A percentile compares a stretch with the other conserved stretches of the same genome.
Conservation (phyloP, 345 rosid genomes). For the Melaleuca alternifolia region DNA sequence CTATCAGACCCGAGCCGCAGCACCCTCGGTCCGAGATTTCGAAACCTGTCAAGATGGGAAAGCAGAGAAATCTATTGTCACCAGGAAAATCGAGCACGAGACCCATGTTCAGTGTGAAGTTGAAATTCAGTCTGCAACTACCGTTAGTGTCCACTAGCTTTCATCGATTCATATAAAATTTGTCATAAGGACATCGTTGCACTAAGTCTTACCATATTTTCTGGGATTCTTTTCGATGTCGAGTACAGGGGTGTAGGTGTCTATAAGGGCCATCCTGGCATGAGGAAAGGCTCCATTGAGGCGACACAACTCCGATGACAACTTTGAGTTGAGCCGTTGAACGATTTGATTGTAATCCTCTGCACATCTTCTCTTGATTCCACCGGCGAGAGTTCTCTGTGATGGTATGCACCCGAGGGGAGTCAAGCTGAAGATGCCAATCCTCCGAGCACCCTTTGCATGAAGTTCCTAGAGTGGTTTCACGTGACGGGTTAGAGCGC, state of each 20-base stretch:
- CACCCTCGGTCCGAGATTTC: conserved; percentile 28
- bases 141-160: background rate
- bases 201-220: conserved; percentile 13
- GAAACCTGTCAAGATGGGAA: conserved; percentile 20
- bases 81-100: background rate
- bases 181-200: background rate
- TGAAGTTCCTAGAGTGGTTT: conserved; percentile 13
- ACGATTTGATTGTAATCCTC: conserved; percentile 12
- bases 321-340: conserved; percentile 14
- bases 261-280: conserved; percentile 1
- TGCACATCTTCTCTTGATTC: conserved; percentile 3
- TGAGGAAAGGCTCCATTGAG: background rate
- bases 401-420: conserved; percentile 26
- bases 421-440: conserved; percentile 1
- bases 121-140: background rate
- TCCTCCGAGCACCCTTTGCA: conserved; percentile 18
- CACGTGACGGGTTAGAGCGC: background rate
- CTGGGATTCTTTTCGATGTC: conserved; percentile 6
- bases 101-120: background rate
- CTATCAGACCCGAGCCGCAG: conserved; percentile 30
- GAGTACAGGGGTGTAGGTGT: conserved; percentile 4
- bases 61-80: too few species aligned
- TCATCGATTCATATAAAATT: background rate
- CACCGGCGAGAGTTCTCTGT: conserved; percentile 12
- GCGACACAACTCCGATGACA: background rate